Percentiles rank a stretch among this genome's conserved stretches.
Evolutionary conservation across 495 filamentous ascomycete species (phyloP).

Genomic region (Penicillium ucsense): DNA sequence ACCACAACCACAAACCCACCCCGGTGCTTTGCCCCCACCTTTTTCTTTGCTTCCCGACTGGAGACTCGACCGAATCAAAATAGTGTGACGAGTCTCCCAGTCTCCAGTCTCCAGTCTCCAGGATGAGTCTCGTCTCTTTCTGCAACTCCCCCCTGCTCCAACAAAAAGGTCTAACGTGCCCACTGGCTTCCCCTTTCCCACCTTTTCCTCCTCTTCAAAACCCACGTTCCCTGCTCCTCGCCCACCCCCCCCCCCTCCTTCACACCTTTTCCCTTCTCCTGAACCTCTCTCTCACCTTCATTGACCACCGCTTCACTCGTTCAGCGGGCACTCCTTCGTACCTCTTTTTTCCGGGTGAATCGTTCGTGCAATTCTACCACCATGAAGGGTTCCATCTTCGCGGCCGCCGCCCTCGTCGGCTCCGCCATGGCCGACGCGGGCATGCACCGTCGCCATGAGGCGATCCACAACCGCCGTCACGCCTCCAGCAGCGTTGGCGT

Average conservation of each 20-base stretch:
- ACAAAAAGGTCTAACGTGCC: slow-evolving; percentile 43
- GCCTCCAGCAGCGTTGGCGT: background rate
- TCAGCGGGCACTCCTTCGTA: slow-evolving; percentile 82
- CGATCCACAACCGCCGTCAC: slow-evolving; percentile 42
- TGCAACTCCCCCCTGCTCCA: slow-evolving; percentile 9
- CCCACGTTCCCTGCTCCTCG: slow-evolving; percentile 28
- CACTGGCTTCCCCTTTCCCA: slow-evolving; percentile 28
- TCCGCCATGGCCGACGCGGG: slow-evolving; percentile 51
- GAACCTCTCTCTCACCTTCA: slow-evolving; percentile 6
- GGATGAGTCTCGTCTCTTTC: no score
- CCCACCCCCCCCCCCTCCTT: slow-evolving; percentile 23
- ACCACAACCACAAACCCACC: no score
- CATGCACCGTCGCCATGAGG: slow-evolving; percentile 51
- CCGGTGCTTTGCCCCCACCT: slow-evolving; percentile 18
- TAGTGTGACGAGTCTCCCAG: background rate
- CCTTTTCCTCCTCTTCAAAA: slow-evolving; percentile 18
- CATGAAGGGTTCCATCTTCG: slow-evolving; percentile 63
- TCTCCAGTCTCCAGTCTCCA: no score
- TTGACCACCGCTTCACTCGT: slow-evolving; percentile 89
- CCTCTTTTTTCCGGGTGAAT: slow-evolving; percentile 7
- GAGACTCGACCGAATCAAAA: background rate
- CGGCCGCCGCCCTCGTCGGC: slow-evolving; percentile 56
- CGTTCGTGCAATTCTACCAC: slow-evolving; percentile 24
- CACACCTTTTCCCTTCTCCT: slow-evolving; percentile 17
- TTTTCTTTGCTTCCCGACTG: slow-evolving; percentile 30